These are phyloP conservation scores for Phialophora tarda DNA, from an alignment of 2,329 filamentous ascomycete species.

Conservation along the genomic window DNA sequence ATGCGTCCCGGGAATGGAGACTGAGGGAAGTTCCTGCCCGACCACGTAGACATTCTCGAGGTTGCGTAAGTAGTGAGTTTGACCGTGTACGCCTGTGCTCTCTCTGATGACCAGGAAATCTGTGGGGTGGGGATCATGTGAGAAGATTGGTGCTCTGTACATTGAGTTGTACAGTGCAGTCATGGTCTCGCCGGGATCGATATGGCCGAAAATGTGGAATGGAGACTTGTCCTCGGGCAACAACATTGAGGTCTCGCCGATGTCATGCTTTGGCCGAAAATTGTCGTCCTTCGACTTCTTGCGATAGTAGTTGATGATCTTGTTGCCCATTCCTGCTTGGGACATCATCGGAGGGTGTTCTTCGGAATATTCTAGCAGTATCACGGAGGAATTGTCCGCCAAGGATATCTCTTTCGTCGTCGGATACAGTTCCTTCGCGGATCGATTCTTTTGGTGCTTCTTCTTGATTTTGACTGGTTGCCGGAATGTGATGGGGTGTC, in stretches of 20 bases:
- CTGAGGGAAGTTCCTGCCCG: slow-evolving; percentile 88
- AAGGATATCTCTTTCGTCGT: slow-evolving; percentile 82
- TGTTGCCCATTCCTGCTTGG: slow-evolving; percentile 96
- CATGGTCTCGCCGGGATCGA: slow-evolving; percentile 87
- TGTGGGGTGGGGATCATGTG: slow-evolving; percentile 74
- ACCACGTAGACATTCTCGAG: slow-evolving; percentile 91
- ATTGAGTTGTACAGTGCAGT: slow-evolving; percentile 93
- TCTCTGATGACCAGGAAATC: slow-evolving; percentile 89
- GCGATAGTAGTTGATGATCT: slow-evolving; percentile 95
- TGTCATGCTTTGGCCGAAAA: slow-evolving; percentile 75
- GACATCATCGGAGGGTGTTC: slow-evolving; percentile 89
- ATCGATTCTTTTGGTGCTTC: slow-evolving; percentile 80
- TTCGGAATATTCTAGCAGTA: slow-evolving; percentile 94
- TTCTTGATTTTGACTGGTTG: slow-evolving; percentile 73
- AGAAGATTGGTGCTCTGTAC: slow-evolving; percentile 93
- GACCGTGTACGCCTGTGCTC: slow-evolving; percentile 77
- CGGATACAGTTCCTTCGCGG: slow-evolving; percentile 77
- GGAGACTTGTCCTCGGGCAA: slow-evolving; percentile 94
- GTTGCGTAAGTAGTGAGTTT: slow-evolving; percentile 80
- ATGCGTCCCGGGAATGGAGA: slow-evolving; percentile 91
- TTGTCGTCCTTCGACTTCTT: slow-evolving; percentile 80
- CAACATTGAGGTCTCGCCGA: slow-evolving; percentile 87
- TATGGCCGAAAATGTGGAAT: slow-evolving; percentile 91
- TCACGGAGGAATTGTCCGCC: slow-evolving; percentile 83
- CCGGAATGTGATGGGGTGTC: slow-evolving; percentile 70